Conservation (phyloP, 306 rosid species). For the Rosa chinensis region DNA sequence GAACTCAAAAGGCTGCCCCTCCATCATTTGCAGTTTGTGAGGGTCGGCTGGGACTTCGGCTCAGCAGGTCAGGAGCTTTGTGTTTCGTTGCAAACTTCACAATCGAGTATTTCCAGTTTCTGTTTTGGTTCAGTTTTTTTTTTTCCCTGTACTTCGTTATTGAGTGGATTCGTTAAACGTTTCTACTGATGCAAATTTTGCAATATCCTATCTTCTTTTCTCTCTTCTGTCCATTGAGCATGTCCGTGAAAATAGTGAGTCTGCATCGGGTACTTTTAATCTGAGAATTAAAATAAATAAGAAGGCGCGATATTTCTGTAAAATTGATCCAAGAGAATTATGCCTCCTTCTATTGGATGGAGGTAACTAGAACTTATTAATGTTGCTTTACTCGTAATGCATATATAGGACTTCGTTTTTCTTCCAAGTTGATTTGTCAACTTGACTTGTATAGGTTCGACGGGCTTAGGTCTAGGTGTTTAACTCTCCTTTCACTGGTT, state of each 20-base stretch:
- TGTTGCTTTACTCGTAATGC: background rate
- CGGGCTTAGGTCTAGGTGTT: background rate
- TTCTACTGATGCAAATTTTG: background rate
- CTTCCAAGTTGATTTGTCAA: background rate
- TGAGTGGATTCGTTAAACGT: background rate
- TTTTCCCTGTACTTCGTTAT: background rate
- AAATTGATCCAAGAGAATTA: background rate
- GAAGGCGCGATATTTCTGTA: background rate
- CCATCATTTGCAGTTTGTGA: background rate
- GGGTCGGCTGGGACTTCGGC: background rate
- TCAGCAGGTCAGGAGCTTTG: background rate
- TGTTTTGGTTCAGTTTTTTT: background rate
- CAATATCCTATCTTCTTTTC: too few species aligned
- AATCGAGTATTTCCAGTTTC: background rate
- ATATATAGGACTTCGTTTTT: background rate
- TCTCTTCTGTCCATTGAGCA: background rate
- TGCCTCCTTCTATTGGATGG: background rate
- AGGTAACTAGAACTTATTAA: background rate
- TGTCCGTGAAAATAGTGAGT: background rate
- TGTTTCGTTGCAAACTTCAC: background rate
- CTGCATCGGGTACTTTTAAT: background rate
- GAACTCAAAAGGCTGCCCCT: background rate
- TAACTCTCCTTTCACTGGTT: background rate
- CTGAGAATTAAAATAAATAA: background rate
- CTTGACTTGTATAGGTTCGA: background rate